Conservation (phyloP, 2,329 filamentous ascomycete genomes). For the Colletotrichum musae region DNA sequence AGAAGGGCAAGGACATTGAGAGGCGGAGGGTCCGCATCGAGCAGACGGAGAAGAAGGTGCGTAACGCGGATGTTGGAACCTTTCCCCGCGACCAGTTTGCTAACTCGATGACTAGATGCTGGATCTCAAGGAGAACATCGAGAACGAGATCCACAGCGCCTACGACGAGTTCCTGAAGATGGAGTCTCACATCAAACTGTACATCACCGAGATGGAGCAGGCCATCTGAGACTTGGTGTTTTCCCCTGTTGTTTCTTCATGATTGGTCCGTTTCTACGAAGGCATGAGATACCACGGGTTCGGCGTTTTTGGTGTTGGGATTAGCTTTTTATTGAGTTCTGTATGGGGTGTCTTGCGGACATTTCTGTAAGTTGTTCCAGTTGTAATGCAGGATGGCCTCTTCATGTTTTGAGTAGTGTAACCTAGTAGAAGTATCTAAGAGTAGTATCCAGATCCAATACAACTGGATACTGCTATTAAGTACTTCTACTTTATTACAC, state of each 20-base stretch:
- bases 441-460: no score
- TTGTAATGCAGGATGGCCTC: no score
- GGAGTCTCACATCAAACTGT: slow-evolving; percentile 96
- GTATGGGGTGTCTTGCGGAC: no score
- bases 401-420: no score
- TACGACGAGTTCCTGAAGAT: slow-evolving; percentile 97
- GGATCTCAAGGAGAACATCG: slow-evolving; percentile 97
- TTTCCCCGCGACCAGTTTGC: slow-evolving; percentile 37
- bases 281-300: slow-evolving; percentile 54
- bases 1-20: slow-evolving; percentile 94
- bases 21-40: slow-evolving; percentile 93
- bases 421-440: no score
- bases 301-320: slow-evolving; percentile 53
- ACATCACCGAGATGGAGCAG: slow-evolving; percentile 99
- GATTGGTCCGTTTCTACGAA: slow-evolving; percentile 18
- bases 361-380: no score
- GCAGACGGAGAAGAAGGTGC: slow-evolving; percentile 98
- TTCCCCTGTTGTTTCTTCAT: slow-evolving; percentile 10
- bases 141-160: slow-evolving; percentile 90
- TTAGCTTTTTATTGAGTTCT: no score
- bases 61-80: slow-evolving; percentile 43
- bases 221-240: slow-evolving; percentile 64
- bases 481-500: no score
- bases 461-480: no score
- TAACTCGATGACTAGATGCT: slow-evolving; percentile 79